Percentiles rank a stretch among this genome's conserved stretches.
Evolutionary conservation across 805 yeast species (phyloP).

Genomic region (Saccharomycopsis fibuligera): DNA sequence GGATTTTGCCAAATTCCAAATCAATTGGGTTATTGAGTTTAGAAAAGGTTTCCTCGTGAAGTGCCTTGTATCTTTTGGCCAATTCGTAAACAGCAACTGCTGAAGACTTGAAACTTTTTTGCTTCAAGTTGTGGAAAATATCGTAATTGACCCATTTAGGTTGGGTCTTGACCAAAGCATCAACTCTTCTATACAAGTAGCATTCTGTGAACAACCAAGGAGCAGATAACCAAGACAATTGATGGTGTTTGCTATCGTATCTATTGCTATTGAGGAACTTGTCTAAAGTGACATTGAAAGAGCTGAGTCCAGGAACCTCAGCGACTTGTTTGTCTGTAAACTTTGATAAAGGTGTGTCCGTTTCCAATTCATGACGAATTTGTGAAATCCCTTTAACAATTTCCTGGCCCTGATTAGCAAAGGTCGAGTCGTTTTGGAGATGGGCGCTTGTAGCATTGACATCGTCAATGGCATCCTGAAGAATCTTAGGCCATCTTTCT

Average conservation of each 20-base stretch:
- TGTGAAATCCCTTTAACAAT: constrained; percentile 12
- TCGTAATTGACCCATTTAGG: constrained; percentile 46
- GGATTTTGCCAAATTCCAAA: constrained; percentile 34
- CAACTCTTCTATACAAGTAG: constrained; percentile 65
- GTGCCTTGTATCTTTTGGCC: constrained; percentile 53
- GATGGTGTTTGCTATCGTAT: constrained; percentile 16
- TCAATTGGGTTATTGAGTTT: constrained; percentile 21
- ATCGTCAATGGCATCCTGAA: constrained; percentile 64
- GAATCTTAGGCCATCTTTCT: constrained; percentile 82
- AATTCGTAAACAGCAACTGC: constrained; percentile 74
- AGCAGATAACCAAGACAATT: constrained; percentile 67
- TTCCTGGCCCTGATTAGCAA: constrained; percentile 17
- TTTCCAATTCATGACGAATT: constrained; percentile 12
- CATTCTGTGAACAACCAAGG: constrained; percentile 93
- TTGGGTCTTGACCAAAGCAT: constrained; percentile 36
- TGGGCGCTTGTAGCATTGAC: constrained; percentile 33
- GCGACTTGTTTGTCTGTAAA: constrained; percentile 35
- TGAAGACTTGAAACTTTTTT: constrained; percentile 69
- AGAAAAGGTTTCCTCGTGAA: constrained; percentile 27
- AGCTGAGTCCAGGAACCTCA: constrained; percentile 38
- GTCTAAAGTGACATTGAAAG: constrained; percentile 54
- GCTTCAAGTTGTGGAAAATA: constrained; percentile 64
- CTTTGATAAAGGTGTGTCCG: constrained; percentile 26
- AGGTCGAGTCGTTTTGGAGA: background rate
- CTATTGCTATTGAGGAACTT: constrained; percentile 24